Percentiles rank a stretch among this genome's conserved stretches.
Conservation (phyloP, 257 asterid genomes). For the Petunia secreta region DNA sequence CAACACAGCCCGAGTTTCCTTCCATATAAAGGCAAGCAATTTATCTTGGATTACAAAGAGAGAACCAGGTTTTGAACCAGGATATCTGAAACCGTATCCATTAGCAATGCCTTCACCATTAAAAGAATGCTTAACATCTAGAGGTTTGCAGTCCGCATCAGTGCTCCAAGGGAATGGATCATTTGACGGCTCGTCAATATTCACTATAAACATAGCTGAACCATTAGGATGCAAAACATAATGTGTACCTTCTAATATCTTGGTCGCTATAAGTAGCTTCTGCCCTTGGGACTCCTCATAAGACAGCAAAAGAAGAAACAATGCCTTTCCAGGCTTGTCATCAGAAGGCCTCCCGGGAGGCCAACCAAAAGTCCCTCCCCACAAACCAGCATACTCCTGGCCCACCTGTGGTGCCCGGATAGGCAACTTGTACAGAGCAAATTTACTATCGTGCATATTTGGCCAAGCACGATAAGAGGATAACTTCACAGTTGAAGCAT, state of each 20-base stretch:
- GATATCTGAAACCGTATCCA: constrained; percentile 91
- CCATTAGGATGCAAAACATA: constrained; percentile 92
- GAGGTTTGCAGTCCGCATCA: constrained; percentile 50
- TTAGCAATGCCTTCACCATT: constrained; percentile 85
- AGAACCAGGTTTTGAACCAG: constrained; percentile 91
- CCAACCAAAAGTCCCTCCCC: constrained; percentile 97
- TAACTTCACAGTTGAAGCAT: constrained; percentile 67
- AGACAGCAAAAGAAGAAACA: constrained; percentile 73
- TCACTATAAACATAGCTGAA: constrained; percentile 85
- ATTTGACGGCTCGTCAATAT: constrained; percentile 52
- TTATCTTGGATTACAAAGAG: constrained; percentile 72
- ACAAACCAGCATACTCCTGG: constrained; percentile 72
- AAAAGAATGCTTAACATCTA: constrained; percentile 60
- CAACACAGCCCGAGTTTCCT: constrained; percentile 73
- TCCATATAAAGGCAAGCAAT: constrained; percentile 78
- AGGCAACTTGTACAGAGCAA: constrained; percentile 82
- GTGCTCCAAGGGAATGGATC: constrained; percentile 78
- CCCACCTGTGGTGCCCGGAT: constrained; percentile 50
- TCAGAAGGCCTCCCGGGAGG: constrained; percentile 74
- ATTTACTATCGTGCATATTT: constrained; percentile 80
- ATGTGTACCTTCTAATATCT: constrained; percentile 85
- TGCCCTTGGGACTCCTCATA: constrained; percentile 77
- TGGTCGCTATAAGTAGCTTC: constrained; percentile 66
- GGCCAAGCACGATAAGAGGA: constrained; percentile 90
- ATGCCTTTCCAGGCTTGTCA: constrained; percentile 82